These are phyloP conservation scores for Neoascochyta sp. DNA, from an alignment of 2,329 filamentous ascomycete genomes.

Conservation along the genomic window DNA sequence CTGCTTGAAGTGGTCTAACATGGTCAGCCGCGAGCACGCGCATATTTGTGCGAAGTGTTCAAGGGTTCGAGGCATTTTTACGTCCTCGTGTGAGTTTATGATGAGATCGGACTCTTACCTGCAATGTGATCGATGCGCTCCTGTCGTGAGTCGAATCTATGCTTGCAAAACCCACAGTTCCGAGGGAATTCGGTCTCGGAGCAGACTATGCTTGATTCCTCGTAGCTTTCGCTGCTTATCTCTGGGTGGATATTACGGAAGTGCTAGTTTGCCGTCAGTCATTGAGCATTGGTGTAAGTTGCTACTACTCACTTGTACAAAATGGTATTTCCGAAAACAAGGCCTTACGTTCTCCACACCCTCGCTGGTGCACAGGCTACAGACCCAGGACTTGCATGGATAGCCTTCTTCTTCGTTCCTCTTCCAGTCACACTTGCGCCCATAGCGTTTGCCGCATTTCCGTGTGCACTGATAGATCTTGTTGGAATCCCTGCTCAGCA, in stretches of 20 bases:
- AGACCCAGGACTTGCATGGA: slow-evolving; percentile 35
- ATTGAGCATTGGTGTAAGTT: background rate
- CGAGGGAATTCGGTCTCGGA: slow-evolving; percentile 36
- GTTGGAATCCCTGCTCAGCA: slow-evolving; percentile 30
- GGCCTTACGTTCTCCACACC: slow-evolving; percentile 36
- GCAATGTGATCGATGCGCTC: slow-evolving; percentile 40
- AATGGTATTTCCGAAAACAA: slow-evolving; percentile 38
- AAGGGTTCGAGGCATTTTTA: background rate
- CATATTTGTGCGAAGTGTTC: too few relatives aligned
- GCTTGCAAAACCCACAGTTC: slow-evolving; percentile 36
- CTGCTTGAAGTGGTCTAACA: slow-evolving; percentile 35
- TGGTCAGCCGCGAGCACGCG: too few relatives aligned
- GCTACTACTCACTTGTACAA: slow-evolving; percentile 22
- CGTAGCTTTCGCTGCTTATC: slow-evolving; percentile 28
- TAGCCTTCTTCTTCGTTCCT: slow-evolving; percentile 39
- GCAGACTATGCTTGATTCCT: slow-evolving; percentile 30
- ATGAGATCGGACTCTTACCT: slow-evolving; percentile 9
- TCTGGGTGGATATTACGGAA: slow-evolving; percentile 39
- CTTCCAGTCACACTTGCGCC: slow-evolving; percentile 40
- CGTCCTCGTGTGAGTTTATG: background rate
- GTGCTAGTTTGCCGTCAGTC: slow-evolving; percentile 18
- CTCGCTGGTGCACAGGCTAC: slow-evolving; percentile 29
- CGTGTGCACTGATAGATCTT: slow-evolving; percentile 40
- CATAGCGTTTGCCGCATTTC: slow-evolving; percentile 39
- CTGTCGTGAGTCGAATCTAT: slow-evolving; percentile 32